Evolutionary conservation across 371 early-diverging fungal species (phyloP).

Genomic region (Dichotomocladium elegans): DNA sequence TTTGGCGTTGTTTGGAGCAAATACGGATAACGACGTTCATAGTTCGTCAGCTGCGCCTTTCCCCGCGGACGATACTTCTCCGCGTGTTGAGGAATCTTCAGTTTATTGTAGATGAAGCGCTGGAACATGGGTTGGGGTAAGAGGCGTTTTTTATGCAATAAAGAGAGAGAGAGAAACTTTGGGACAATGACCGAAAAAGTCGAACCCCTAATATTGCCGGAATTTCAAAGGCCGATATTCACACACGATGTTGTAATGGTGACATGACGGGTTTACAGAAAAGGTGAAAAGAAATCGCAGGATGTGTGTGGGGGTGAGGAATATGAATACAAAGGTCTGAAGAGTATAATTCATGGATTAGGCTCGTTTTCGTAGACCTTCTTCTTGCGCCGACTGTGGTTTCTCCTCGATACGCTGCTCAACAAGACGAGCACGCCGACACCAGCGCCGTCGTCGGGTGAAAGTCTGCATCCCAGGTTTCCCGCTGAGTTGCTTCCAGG

Average conservation of each 20-base stretch:
- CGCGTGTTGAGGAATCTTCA: slow-evolving; percentile 20
- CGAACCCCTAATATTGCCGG: neutral
- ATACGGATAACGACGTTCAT: slow-evolving; percentile 18
- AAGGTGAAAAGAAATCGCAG: too few relatives aligned
- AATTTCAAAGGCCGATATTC: too few relatives aligned
- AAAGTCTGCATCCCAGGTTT: slow-evolving; percentile 39
- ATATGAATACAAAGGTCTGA: too few relatives aligned
- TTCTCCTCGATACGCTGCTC: slow-evolving; percentile 21
- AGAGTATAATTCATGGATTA: too few relatives aligned
- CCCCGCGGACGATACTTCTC: slow-evolving; percentile 21
- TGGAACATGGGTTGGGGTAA: slow-evolving; percentile 21
- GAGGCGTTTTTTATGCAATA: neutral
- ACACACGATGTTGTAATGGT: neutral
- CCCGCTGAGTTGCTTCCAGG: slow-evolving; percentile 37
- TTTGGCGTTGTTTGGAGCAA: slow-evolving; percentile 23
- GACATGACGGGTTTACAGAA: neutral
- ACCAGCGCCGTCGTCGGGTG: slow-evolving; percentile 43
- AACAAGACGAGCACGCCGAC: slow-evolving; percentile 34
- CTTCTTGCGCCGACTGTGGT: neutral
- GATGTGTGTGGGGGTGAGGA: too few relatives aligned
- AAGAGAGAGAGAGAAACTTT: neutral
- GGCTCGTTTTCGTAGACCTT: slow-evolving; percentile 1
- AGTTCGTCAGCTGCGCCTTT: slow-evolving; percentile 6
- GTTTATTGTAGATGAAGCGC: slow-evolving; percentile 19
- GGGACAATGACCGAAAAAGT: slow-evolving; percentile 1